Conservation (phyloP, 805 yeast genomes). For the Yamadazyma akitaensis region DNA sequence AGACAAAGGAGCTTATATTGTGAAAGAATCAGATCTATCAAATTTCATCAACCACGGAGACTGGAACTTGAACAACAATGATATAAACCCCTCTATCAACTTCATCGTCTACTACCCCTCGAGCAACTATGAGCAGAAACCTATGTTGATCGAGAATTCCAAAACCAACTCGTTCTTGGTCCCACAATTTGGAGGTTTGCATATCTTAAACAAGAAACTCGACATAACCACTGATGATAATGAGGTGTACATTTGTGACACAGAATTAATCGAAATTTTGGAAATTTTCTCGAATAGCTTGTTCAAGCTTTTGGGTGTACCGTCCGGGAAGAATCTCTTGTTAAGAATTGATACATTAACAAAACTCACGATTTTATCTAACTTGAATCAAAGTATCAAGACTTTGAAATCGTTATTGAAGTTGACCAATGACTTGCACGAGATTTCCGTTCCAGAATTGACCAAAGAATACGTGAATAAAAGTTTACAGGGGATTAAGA, state of each 20-base stretch:
- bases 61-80: slow-evolving; percentile 65
- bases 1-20: slow-evolving; percentile 24
- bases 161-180: slow-evolving; percentile 61
- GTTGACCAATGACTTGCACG: slow-evolving; percentile 63
- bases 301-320: slow-evolving; percentile 69
- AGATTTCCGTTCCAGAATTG: slow-evolving; percentile 78
- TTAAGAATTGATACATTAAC: slow-evolving; percentile 65
- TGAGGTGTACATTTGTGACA: slow-evolving; percentile 28
- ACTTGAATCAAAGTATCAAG: slow-evolving; percentile 60
- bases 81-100: slow-evolving; percentile 64
- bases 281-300: slow-evolving; percentile 74
- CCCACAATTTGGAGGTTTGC: slow-evolving; percentile 90
- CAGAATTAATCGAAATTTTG: slow-evolving; percentile 54
- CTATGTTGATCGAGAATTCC: slow-evolving; percentile 47
- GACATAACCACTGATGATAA: slow-evolving; percentile 19
- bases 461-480: slow-evolving; percentile 57
- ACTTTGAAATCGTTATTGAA: slow-evolving; percentile 71
- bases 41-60: slow-evolving; percentile 82
- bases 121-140: slow-evolving; percentile 38
- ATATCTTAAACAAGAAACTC: slow-evolving; percentile 42
- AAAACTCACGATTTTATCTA: slow-evolving; percentile 55
- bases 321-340: slow-evolving; percentile 49
- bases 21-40: slow-evolving; percentile 56
- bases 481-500: slow-evolving; percentile 44
- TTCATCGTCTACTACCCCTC: slow-evolving; percentile 67